These are phyloP conservation scores for Lactarius psammicola DNA, from an alignment of 768 basidiomycete genomes.

Conservation along the genomic window DNA sequence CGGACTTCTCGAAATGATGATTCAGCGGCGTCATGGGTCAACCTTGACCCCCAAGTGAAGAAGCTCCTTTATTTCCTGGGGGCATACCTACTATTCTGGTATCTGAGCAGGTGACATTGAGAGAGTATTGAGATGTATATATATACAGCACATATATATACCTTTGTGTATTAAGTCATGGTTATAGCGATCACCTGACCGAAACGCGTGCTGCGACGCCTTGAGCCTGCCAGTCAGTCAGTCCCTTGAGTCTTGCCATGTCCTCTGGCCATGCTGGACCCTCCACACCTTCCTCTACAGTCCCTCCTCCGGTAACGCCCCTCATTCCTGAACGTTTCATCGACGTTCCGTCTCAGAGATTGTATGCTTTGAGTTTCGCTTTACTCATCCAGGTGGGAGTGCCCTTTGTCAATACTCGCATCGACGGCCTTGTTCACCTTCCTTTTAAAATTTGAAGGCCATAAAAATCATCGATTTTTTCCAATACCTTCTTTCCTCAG, in stretches of 20 bases:
- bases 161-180: neutral
- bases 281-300: slow-evolving; percentile 5
- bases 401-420: neutral
- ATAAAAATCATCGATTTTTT: slow-evolving; percentile 74
- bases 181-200: slow-evolving; percentile 20
- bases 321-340: slow-evolving; percentile 72
- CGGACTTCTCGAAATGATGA: slow-evolving; percentile 38
- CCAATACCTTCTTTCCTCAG: slow-evolving; percentile 49
- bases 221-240: neutral
- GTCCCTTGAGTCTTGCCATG: slow-evolving; percentile 1
- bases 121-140: too few species aligned
- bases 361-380: slow-evolving; percentile 74
- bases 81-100: slow-evolving; percentile 60
- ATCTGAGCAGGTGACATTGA: slow-evolving; percentile 32
- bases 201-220: slow-evolving; percentile 4
- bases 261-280: slow-evolving; percentile 16
- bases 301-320: slow-evolving; percentile 35
- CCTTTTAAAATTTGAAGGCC: slow-evolving; percentile 45
- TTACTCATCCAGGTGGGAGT: slow-evolving; percentile 68
- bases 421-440: neutral
- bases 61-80: slow-evolving; percentile 60
- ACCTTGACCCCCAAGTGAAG: slow-evolving; percentile 66
- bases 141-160: neutral
- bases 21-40: slow-evolving; percentile 41
- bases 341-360: slow-evolving; percentile 75